These are phyloP conservation scores for Diaporthe caulivora DNA, from an alignment of 2,329 filamentous ascomycete species.

Conservation along the genomic window DNA sequence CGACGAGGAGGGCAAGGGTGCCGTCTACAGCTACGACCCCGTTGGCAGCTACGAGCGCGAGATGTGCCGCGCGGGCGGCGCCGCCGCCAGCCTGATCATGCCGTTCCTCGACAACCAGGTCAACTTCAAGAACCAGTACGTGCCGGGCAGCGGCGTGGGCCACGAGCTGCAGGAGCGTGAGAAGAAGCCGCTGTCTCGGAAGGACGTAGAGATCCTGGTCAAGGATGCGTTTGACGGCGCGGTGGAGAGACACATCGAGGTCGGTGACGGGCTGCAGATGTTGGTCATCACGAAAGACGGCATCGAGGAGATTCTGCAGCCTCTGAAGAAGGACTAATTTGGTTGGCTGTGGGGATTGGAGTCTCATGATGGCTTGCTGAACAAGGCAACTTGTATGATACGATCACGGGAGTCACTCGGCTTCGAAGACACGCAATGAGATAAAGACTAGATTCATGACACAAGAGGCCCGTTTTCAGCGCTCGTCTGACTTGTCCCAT, in stretches of 20 bases:
- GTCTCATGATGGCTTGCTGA: background rate
- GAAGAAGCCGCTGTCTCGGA: conserved; percentile 76
- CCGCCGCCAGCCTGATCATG: conserved; percentile 95
- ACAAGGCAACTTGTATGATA: conserved; percentile 49
- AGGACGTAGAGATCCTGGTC: conserved; percentile 86
- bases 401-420: conserved; percentile 30
- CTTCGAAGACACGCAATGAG: conserved; percentile 33
- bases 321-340: conserved; percentile 92
- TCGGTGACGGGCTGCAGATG: conserved; percentile 96
- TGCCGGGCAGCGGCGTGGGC: conserved; percentile 86
- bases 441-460: conserved; percentile 19
- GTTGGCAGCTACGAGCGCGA: conserved; percentile 98
- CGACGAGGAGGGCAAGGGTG: conserved; percentile 94
- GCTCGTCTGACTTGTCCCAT: background rate
- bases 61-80: conserved; percentile 93
- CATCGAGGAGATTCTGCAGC: conserved; percentile 85
- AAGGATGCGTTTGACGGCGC: conserved; percentile 98
- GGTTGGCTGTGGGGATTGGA: conserved; percentile 48
- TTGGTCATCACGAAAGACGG: conserved; percentile 90
- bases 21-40: conserved; percentile 97
- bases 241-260: conserved; percentile 98
- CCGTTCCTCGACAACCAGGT: conserved; percentile 99
- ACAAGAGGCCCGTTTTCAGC: background rate
- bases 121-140: conserved; percentile 99
- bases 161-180: conserved; percentile 82